Evolutionary conservation across 2,329 filamentous ascomycete species (phyloP).

Genomic region (Epichloe sylvatica): DNA sequence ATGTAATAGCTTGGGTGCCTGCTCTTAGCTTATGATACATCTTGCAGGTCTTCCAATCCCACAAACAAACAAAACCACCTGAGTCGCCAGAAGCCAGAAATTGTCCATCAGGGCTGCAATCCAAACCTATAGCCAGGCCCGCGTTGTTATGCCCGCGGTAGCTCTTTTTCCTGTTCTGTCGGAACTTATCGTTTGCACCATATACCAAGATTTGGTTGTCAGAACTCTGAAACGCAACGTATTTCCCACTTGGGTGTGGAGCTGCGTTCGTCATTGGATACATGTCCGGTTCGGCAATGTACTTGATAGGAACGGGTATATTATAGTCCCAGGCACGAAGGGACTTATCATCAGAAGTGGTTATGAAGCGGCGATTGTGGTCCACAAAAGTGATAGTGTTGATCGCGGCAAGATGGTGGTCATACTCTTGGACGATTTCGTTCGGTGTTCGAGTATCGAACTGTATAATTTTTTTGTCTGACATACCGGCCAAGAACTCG

Average conservation of each 20-base stretch:
- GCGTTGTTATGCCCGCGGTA: slow-evolving; percentile 95
- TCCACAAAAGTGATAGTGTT: slow-evolving; percentile 97
- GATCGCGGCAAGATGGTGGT: slow-evolving; percentile 93
- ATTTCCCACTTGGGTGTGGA: slow-evolving; percentile 79
- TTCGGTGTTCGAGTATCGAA: slow-evolving; percentile 71
- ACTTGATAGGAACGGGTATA: slow-evolving; percentile 96
- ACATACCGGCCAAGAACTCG: slow-evolving; percentile 93
- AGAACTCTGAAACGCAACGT: slow-evolving; percentile 81
- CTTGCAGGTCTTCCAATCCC: slow-evolving; percentile 99
- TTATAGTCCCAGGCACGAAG: slow-evolving; percentile 96
- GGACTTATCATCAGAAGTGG: slow-evolving; percentile 93
- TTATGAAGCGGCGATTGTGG: slow-evolving; percentile 88
- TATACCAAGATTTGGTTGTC: slow-evolving; percentile 98
- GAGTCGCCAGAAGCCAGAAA: slow-evolving; percentile 80
- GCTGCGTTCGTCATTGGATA: slow-evolving; percentile 83
- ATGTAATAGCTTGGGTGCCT: slow-evolving; percentile 69
- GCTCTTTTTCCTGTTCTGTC: slow-evolving; percentile 92
- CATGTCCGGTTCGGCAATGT: slow-evolving; percentile 96
- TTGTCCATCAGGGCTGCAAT: slow-evolving; percentile 80
- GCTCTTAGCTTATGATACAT: slow-evolving; percentile 96
- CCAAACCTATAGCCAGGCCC: slow-evolving; percentile 81
- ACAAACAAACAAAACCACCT: slow-evolving; percentile 84
- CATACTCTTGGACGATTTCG: slow-evolving; percentile 89
- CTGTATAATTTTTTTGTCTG: slow-evolving; percentile 96
- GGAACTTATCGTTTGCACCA: slow-evolving; percentile 85